Evolutionary conservation across 2,329 filamentous ascomycete species (phyloP).

Genomic region (Fusarium torulosum): DNA sequence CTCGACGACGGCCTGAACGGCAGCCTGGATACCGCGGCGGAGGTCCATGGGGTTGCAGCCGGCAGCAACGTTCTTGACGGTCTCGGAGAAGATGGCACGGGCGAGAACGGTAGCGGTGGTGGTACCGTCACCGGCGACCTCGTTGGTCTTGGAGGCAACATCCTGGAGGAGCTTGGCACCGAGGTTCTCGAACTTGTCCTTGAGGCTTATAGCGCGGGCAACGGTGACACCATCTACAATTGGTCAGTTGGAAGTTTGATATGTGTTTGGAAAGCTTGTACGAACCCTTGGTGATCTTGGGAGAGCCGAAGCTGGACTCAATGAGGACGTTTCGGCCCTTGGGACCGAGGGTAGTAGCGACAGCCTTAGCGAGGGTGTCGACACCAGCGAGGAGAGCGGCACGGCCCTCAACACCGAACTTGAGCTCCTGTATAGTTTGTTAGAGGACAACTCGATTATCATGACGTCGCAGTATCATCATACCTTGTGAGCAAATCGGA

Average conservation of each 20-base stretch:
- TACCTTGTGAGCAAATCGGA: slow-evolving; percentile 98
- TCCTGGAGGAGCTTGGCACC: slow-evolving; percentile 96
- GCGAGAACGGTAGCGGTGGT: slow-evolving; percentile 98
- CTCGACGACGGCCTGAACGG: slow-evolving; percentile 93
- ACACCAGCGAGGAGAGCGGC: slow-evolving; percentile 92
- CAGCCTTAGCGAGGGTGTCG: slow-evolving; percentile 95
- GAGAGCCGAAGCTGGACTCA: slow-evolving; percentile 97
- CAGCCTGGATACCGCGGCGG: slow-evolving; percentile 94
- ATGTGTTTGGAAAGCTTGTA: slow-evolving; percentile 5
- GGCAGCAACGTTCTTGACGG: slow-evolving; percentile 98
- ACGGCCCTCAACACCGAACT: slow-evolving; percentile 96
- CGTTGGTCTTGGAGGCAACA: slow-evolving; percentile 99
- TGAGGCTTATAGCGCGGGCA: slow-evolving; percentile 87
- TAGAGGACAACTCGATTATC: slow-evolving; percentile 40
- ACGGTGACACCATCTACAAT: slow-evolving; percentile 84
- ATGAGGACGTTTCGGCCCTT: slow-evolving; percentile 99
- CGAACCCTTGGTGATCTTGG: slow-evolving; percentile 99
- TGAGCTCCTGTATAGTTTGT: slow-evolving; percentile 79
- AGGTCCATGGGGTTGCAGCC: slow-evolving; percentile 99
- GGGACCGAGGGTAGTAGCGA: slow-evolving; percentile 94
- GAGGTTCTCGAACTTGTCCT: slow-evolving; percentile 99
- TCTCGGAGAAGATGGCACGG: slow-evolving; percentile 99
- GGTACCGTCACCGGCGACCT: slow-evolving; percentile 97
- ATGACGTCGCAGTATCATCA: slow-evolving; percentile 26
- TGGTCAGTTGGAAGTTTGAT: slow-evolving; percentile 30